A percentile compares a stretch with the other conserved stretches of the same genome.
Evolutionary conservation across 768 basidiomycete genomes (phyloP).

Genomic region (Dentipellis fragilis): DNA sequence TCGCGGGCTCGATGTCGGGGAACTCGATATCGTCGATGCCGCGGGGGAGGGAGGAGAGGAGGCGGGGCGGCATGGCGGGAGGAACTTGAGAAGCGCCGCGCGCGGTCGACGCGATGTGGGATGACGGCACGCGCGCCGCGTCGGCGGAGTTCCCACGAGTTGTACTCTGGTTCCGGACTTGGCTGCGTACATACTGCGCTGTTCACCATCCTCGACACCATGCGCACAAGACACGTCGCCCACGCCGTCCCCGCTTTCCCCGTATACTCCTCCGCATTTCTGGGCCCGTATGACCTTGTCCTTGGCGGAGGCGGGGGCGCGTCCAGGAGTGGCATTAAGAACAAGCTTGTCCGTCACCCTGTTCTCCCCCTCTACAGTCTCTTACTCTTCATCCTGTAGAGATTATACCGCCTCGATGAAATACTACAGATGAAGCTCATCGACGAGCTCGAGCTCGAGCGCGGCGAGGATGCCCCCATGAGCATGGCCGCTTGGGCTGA

Average conservation of each 20-base stretch:
- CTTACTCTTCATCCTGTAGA: conserved; percentile 29
- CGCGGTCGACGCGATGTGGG: neutral
- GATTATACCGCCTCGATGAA: conserved; percentile 52
- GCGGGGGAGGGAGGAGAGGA: neutral
- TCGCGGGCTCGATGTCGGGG: conserved; percentile 44
- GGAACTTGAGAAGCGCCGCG: neutral
- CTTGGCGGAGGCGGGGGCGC: conserved; percentile 89
- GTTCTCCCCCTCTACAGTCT: neutral
- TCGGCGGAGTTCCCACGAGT: neutral
- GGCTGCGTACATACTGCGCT: too few species aligned
- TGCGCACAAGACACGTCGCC: conserved; percentile 72
- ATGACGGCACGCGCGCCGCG: neutral
- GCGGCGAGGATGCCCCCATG: conserved; percentile 93
- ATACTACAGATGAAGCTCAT: conserved; percentile 44
- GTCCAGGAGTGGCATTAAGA: conserved; percentile 83
- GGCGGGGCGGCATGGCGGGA: neutral
- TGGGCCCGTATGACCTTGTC: conserved; percentile 59
- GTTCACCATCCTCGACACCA: conserved; percentile 22
- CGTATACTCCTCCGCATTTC: conserved; percentile 78
- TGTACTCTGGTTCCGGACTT: neutral
- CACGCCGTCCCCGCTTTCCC: conserved; percentile 81
- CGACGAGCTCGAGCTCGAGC: conserved; percentile 66
- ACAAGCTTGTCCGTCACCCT: conserved; percentile 64
- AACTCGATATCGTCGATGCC: conserved; percentile 26
- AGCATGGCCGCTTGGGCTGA: conserved; percentile 67